Percentiles rank a stretch among this genome's conserved stretches.
Evolutionary conservation across 805 yeast species (phyloP).

Genomic region (Kuraishia ogatae): DNA sequence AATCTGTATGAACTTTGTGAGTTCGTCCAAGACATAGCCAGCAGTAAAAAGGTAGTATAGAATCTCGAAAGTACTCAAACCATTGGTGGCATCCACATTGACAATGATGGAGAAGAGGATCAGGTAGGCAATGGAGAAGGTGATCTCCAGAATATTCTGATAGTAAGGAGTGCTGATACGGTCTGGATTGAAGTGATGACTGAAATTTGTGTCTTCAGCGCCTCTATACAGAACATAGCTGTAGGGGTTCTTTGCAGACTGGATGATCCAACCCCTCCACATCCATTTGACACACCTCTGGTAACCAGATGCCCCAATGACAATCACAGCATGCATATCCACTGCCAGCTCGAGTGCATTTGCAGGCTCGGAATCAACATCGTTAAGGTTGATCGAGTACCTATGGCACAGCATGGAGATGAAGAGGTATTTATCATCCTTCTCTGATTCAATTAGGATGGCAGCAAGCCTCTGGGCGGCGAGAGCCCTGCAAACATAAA

Average conservation of each 20-base stretch:
- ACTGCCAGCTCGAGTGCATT: slow-evolving; percentile 80
- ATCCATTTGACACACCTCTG: slow-evolving; percentile 84
- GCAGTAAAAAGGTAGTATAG: slow-evolving; percentile 57
- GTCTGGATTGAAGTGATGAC: slow-evolving; percentile 69
- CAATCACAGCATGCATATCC: slow-evolving; percentile 71
- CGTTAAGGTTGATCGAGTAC: slow-evolving; percentile 56
- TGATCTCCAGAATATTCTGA: slow-evolving; percentile 67
- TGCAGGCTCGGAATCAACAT: slow-evolving; percentile 52
- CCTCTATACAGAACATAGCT: slow-evolving; percentile 59
- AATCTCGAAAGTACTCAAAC: slow-evolving; percentile 39
- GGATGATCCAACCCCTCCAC: slow-evolving; percentile 92
- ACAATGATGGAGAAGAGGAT: slow-evolving; percentile 53
- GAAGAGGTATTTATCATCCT: slow-evolving; percentile 54
- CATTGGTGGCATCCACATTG: slow-evolving; percentile 40
- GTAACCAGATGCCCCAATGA: slow-evolving; percentile 74
- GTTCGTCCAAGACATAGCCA: slow-evolving; percentile 62
- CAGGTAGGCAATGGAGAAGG: slow-evolving; percentile 57
- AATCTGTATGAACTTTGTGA: slow-evolving; percentile 63
- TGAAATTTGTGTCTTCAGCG: slow-evolving; percentile 42
- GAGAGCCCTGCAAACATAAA: slow-evolving; percentile 49
- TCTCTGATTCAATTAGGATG: slow-evolving; percentile 53
- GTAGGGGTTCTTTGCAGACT: slow-evolving; percentile 59
- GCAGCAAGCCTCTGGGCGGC: slow-evolving; percentile 76
- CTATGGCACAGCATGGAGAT: slow-evolving; percentile 72
- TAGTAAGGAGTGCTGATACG: slow-evolving; percentile 79